Evolutionary conservation across 2,329 filamentous ascomycete species (phyloP).

Genomic region (Alternaria conjuncta): DNA sequence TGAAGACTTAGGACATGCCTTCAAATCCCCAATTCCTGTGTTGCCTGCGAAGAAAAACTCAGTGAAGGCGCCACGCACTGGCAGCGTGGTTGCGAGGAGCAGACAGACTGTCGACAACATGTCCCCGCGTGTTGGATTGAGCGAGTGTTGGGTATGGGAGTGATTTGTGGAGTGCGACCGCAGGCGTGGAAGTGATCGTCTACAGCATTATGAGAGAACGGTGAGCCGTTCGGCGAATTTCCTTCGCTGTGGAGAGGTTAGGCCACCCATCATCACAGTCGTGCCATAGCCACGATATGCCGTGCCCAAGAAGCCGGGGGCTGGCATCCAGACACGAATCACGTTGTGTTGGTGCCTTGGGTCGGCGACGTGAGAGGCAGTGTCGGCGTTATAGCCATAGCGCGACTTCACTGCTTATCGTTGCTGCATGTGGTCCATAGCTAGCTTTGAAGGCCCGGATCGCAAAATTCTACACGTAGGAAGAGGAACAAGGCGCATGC

Average conservation of each 20-base stretch:
- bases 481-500: background rate
- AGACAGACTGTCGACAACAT: background rate
- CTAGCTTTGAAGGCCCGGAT: background rate
- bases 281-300: background rate
- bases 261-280: background rate
- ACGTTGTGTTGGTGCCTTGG: background rate
- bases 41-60: slow-evolving; percentile 23
- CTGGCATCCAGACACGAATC: background rate
- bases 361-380: slow-evolving; percentile 1
- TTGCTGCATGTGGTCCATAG: background rate
- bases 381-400: background rate
- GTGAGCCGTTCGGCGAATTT: background rate
- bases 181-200: background rate
- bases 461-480: background rate
- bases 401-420: background rate
- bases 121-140: background rate
- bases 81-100: background rate
- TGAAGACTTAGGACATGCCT: slow-evolving; percentile 10
- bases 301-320: background rate
- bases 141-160: background rate
- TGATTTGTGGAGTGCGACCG: background rate
- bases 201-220: background rate
- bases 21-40: background rate
- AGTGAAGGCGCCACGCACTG: slow-evolving; percentile 13
- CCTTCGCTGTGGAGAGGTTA: background rate